These are phyloP conservation scores for Hygrocybe coccinea DNA, from an alignment of 768 basidiomycete genomes.

Conservation along the genomic window DNA sequence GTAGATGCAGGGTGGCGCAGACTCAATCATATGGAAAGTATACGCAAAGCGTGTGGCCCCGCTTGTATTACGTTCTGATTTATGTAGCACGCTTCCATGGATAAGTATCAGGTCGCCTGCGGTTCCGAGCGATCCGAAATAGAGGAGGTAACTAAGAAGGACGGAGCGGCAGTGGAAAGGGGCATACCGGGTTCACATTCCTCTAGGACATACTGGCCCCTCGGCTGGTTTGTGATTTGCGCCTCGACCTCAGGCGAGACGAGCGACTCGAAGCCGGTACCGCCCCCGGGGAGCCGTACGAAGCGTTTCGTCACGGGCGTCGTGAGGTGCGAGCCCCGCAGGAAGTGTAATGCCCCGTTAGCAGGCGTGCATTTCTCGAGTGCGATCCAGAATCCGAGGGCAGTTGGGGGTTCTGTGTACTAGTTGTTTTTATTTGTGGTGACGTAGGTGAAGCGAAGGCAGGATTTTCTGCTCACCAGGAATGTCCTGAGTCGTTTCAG, in stretches of 20 bases:
- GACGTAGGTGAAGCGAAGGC: not conserved
- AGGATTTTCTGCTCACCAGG: constrained; percentile 43
- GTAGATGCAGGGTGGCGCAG: constrained; percentile 60
- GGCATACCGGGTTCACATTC: constrained; percentile 65
- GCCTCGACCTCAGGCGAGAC: constrained; percentile 34
- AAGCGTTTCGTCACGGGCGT: constrained; percentile 78
- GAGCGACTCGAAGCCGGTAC: constrained; percentile 80
- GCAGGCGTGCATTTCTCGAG: constrained; percentile 78
- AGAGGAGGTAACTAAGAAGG: not conserved
- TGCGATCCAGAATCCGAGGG: constrained; percentile 96
- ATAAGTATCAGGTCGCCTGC: constrained; percentile 88
- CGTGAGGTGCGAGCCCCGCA: constrained; percentile 83
- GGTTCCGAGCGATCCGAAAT: not conserved
- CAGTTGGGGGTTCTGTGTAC: constrained; percentile 89
- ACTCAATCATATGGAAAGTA: constrained; percentile 94
- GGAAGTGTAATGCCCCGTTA: constrained; percentile 84
- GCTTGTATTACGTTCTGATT: constrained; percentile 82
- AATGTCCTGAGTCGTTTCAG: constrained; percentile 50
- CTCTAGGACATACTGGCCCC: constrained; percentile 58
- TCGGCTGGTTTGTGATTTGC: constrained; percentile 21
- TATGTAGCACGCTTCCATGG: constrained; percentile 86
- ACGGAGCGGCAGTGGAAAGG: not conserved
- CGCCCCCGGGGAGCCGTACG: constrained; percentile 66
- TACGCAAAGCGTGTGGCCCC: constrained; percentile 83
- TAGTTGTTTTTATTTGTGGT: constrained; percentile 29